Base-by-base conservation (phyloP, 768 basidiomycete genomes). In the Phylloporus arenicola region DNA sequence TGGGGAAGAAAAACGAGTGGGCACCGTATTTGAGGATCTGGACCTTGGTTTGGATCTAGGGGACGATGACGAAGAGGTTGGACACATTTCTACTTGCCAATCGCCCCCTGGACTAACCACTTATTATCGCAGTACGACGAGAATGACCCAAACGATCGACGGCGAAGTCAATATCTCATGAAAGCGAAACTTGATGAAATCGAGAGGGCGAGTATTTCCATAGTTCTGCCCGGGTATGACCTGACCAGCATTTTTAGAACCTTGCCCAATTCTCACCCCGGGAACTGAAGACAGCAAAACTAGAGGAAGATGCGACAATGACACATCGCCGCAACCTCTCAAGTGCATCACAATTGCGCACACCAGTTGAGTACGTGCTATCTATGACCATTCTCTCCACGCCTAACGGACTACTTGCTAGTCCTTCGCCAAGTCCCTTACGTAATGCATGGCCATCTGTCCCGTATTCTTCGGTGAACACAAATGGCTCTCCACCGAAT, bases 151-250 rank as follows among this genome's bases (percentile, higher is more conserved):
- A 74, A 88, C 59, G 88, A 88, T 67, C 77, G 79, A 51, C 77
- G 87, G 37, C 79, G 77, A 60, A 90, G 87, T 63, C 88, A 90
- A 57, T 77, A 81, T 56, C 68, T 84, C 38, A 81, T 91, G 82
- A 81, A 75, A 57, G 81, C 83, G 16, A 79, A 85, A 63, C 69
- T 92, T 20, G 89, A 92, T 61, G 84, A 86, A 65, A 85, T 92
- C 42, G 88, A 92, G 62, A 77, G 77, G 74, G 87, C 77, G 27
- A 57, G 73, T 53, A 7, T 59, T 59, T 45, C 46, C 22, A 37
- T 56, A 17, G 35, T 44, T 8, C 20, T 24, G 34, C 35, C 38
- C 41, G 51, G 9, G 37, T 31, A 19, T 31, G 30, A 43, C 13
- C 40, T 64, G 22, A 63, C 50, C 50, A 53, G 13, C 33, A 14